Evolutionary conservation across 106 monocot species (phyloP), one percentile per base, ranked within the genome.

Genomic region (Narthecium ossifragum): DNA sequence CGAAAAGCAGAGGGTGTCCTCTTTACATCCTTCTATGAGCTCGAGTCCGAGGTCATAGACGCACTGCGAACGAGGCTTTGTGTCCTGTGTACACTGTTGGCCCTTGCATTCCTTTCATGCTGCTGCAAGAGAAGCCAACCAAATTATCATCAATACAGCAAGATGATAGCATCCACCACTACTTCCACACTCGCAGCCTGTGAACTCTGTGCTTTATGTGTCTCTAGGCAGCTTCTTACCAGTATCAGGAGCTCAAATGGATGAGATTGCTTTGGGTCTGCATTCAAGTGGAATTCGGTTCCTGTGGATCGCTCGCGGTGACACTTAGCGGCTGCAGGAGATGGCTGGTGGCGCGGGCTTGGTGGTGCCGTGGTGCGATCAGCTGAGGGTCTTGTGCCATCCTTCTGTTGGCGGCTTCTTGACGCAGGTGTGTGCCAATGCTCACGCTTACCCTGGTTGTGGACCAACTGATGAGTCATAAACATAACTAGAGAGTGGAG

Each of bases 201-300:
- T 55, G 14, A 49, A 46, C 27, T 80, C 92, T 4, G 83, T 92
- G 0, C 72, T 86, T 0, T 92, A 85, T 49, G 64, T 85, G 40
- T 78, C 90, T 0, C 37, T 82, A 5, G 82, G 91, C n/a, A 91
- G 91, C 71, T 73, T 73, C 36, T 39, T 71, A 1, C 21, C 75
- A 0, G 25, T 79, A 20, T 72, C 79, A 3, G 29, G 1, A 0
- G 15, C 28, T 0, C 75, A 80, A 25, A 55, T 83, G 54, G 71
- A 77, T 0, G 82, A 85, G 47, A 26, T 91, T 0, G 70, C 56
- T 1, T 2, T 33, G 24, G 91, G 79, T 2, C 55, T 91, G 5
- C 39, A 18, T 2, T 15, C 9, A 15, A 83, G 85, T 45, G 65
- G 70, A 4, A 28, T 64, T 9, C 48, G 31, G 5, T 85, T 82